These are phyloP conservation scores for Silene latifolia DNA, from an alignment of 148 eudicot genomes.

Conservation along the genomic window DNA sequence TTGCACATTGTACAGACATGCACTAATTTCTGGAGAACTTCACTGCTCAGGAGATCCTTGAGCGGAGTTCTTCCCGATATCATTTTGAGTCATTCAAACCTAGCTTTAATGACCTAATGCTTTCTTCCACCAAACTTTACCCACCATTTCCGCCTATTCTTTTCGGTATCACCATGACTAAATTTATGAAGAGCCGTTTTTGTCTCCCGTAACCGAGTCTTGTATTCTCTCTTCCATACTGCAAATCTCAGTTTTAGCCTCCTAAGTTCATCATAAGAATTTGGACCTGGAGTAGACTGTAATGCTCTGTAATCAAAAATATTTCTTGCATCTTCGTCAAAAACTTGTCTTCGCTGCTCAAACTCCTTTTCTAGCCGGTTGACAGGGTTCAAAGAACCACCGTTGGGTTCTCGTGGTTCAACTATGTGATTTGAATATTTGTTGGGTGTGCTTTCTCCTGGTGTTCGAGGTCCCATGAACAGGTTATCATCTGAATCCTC, in stretches of 20 bases:
- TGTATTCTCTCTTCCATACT: slow-evolving; percentile 81
- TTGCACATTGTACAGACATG: slow-evolving; percentile 1
- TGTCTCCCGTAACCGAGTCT: slow-evolving; percentile 51
- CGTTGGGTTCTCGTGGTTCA: slow-evolving; percentile 48
- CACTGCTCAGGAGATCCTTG: slow-evolving; percentile 18
- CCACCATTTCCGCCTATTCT: slow-evolving; percentile 69
- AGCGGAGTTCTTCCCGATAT: slow-evolving; percentile 13
- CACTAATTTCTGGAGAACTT: slow-evolving; percentile 9
- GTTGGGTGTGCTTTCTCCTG: slow-evolving; percentile 48
- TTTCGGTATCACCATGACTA: slow-evolving; percentile 42
- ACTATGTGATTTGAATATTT: slow-evolving; percentile 30
- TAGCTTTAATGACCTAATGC: slow-evolving; percentile 6
- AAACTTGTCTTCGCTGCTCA: slow-evolving; percentile 49
- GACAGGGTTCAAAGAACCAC: slow-evolving; percentile 36
- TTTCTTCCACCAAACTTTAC: slow-evolving; percentile 45
- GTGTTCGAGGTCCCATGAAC: slow-evolving; percentile 47
- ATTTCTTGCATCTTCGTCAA: slow-evolving; percentile 67
- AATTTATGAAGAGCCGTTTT: slow-evolving; percentile 53
- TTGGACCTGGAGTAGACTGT: slow-evolving; percentile 30
- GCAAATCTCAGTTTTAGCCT: slow-evolving; percentile 69
- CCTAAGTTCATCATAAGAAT: slow-evolving; percentile 55
- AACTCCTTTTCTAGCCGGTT: slow-evolving; percentile 54
- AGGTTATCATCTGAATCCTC: slow-evolving; percentile 56
- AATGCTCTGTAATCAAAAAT: slow-evolving; percentile 46
- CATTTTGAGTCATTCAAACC: background rate